Conservation (phyloP, 2,329 filamentous ascomycete genomes). For the Sphaerostilbella broomeana region DNA sequence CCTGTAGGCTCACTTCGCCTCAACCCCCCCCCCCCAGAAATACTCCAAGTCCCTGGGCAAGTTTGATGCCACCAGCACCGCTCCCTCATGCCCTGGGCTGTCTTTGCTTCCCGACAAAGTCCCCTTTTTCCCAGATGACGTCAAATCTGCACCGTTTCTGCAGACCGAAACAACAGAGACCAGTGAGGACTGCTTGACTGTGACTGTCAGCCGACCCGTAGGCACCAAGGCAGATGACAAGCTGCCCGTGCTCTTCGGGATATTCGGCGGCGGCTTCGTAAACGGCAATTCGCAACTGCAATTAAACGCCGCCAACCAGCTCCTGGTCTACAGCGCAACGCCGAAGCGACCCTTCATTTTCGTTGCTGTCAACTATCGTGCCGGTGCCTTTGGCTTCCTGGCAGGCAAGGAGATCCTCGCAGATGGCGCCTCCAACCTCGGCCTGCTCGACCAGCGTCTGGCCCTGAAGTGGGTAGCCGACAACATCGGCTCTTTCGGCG, state of each 20-base stretch:
- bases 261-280: conserved; percentile 61
- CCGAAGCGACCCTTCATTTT: conserved; percentile 55
- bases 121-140: no score
- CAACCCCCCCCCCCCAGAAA: conserved; percentile 53
- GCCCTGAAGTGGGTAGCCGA: conserved; percentile 71
- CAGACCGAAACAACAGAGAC: no score
- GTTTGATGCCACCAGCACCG: conserved; percentile 48
- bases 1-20: conserved; percentile 58
- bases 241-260: conserved; percentile 64
- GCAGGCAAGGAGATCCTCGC: conserved; percentile 59
- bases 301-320: no score
- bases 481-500: conserved; percentile 71
- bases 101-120: no score
- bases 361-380: conserved; percentile 71
- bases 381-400: conserved; percentile 65
- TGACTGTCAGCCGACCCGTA: conserved; percentile 53
- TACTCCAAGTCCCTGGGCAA: conserved; percentile 49
- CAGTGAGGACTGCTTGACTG: conserved; percentile 59
- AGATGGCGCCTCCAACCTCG: conserved; percentile 63
- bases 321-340: no score
- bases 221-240: conserved; percentile 48
- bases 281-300: conserved; percentile 23
- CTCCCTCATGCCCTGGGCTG: conserved; percentile 55
- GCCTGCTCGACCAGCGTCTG: conserved; percentile 64
- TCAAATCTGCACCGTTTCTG: no score